Evolutionary conservation across 1,139 yeast genomes (phyloP).

Genomic region (Candida glucosophila): DNA sequence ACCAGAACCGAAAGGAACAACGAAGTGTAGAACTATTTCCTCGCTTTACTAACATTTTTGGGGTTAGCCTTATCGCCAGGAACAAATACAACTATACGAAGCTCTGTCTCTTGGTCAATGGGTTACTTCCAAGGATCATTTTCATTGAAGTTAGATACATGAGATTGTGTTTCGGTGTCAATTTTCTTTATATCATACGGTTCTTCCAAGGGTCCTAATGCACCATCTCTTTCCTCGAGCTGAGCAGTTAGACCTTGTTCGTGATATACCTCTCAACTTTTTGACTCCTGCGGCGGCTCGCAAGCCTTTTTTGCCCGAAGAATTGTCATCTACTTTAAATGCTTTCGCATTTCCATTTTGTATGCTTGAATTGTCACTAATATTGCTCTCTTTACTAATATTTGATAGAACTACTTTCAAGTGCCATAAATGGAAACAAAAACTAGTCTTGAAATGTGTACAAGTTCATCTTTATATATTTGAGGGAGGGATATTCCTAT

Average conservation of each 20-base stretch:
- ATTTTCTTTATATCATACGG: conserved; percentile 37
- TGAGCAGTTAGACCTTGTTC: too few species aligned
- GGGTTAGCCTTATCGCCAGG: conserved; percentile 53
- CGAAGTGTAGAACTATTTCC: conserved; percentile 57
- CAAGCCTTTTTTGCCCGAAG: too few species aligned
- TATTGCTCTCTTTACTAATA: too few species aligned
- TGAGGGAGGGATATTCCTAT: too few species aligned
- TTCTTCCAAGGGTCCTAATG: conserved; percentile 46
- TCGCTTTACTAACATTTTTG: conserved; percentile 35
- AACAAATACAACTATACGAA: conserved; percentile 52
- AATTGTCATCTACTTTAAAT: too few species aligned
- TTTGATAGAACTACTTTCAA: too few species aligned
- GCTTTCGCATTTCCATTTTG: too few species aligned
- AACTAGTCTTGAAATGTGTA: too few species aligned
- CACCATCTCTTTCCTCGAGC: conserved; percentile 34
- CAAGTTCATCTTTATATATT: too few species aligned
- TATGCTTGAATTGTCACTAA: too few species aligned
- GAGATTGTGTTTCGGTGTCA: conserved; percentile 21
- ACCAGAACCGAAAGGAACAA: conserved; percentile 54
- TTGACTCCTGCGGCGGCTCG: too few species aligned
- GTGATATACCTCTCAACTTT: not conserved
- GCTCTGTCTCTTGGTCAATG: conserved; percentile 43
- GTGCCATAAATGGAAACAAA: too few species aligned
- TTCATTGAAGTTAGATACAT: conserved; percentile 31
- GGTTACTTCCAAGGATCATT: conserved; percentile 55